Evolutionary conservation across 192 early-diverging fungal genomes (phyloP), one percentile per base, ranked within the genome.

Genomic region (Coemansia sp.): DNA sequence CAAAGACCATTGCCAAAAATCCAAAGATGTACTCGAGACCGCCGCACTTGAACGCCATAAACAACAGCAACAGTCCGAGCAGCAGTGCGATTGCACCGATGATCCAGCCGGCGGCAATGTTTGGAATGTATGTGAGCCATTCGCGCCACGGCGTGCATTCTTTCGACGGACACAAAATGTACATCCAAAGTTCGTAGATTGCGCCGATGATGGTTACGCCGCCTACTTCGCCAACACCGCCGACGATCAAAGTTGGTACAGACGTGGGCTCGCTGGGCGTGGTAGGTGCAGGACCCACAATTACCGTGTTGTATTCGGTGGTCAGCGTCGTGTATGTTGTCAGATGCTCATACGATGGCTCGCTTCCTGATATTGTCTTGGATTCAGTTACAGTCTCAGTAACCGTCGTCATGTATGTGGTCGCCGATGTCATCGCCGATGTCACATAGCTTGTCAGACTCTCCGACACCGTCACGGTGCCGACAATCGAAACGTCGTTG

Each of bases 51-150:
- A 78, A 61, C 62, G 67, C 67, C 70, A 78, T 67, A 5, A 71
- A 25, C 36, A 78, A 42, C 12, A 78, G 67, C 1, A 15, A 50
- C 23, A 78, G 63, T 5, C 56, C 76, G n/a, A 78, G 51, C 20
- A 69, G 66, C 46, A 78, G 52, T 36, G 76, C 76, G 9, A 78
- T 21, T 0, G 61, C 60, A 26, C 77, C 77, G 23, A 80, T 55
- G 6, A 71, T 65, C 77, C 77, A 80, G 4, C 77, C 77, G 17
- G 71, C 77, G 0, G 68, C 68, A 3, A 71, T 63, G 44, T 66
- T 80, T 24, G 77, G 77, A 23, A 78, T 78, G 38, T 72, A 78
- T n/a, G 76, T 78, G 24, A 78, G 76, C 76, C 76, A 78, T 51
- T 78, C 76, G 66, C 76, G 76, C 66, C 63, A 68, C 50, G 70